Evolutionary conservation across 2,329 filamentous ascomycete species (phyloP), one percentile per base, ranked within the genome.

Genomic region (Nigrospora sphaerica): DNA sequence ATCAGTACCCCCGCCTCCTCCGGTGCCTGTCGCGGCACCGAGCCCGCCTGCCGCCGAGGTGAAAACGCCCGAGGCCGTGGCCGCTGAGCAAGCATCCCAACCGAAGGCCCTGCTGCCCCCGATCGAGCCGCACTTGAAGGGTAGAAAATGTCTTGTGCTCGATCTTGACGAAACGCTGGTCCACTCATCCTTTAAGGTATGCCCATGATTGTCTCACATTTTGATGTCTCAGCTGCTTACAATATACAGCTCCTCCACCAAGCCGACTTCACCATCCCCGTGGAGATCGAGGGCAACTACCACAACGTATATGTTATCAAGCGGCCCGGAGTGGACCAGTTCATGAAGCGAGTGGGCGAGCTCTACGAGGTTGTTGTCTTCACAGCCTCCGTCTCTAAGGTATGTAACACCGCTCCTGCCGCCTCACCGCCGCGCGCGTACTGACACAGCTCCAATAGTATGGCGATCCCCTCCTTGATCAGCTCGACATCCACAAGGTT

Each of bases 281-380:
- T 98, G 31, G 93, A 98, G 62, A 98, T 98, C 53, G 93, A 98
- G 72, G 93, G 93, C 47, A 95, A 95, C 66, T 97, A 95, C 63
- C 93, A 98, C 70, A 98, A 98, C 61, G 95, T 98, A 46, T 98
- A 98, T 64, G 93, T 98, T 54, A 98, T 98, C 66, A 98, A 98
- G 72, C 83, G 93, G 59, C 93, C 93, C n/a, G 93, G 93, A 45
- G 93, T 98, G 17, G 93, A 98, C 63, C 85, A 95, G 54, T 98
- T 98, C 68, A 96, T 98, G 89, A 97, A 97, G 75, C 78, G 93
- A 49, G 91, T 98, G 33, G 93, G 93, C 42, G 93, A 98, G 69
- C 76, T 98, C 42, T 98, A 97, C 61, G 93, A 98, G 70, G 92
- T 98, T 42, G 93, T 98, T 23, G 92, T 98, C 39, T 98, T 98